Percentiles rank a stretch among this genome's conserved stretches.
phyloP scores from a whole-genome alignment of 495 filamentous ascomycete genomes.

The Trichoderma gamsii region DNA sequence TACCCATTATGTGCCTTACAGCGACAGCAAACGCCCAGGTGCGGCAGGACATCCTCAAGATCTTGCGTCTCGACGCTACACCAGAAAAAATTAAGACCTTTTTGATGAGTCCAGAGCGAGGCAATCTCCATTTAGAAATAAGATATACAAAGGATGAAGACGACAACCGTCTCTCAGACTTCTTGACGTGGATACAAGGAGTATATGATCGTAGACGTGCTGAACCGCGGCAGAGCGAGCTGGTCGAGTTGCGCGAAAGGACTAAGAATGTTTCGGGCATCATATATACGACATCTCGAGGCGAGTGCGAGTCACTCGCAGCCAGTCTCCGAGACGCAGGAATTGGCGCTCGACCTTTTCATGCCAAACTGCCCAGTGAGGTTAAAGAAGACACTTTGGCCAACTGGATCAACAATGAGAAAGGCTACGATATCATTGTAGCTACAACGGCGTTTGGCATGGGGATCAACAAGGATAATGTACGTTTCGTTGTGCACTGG shows the following conservation, averaged over 20 bases:
- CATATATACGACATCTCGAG: constrained; percentile 78
- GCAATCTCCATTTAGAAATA: constrained; percentile 89
- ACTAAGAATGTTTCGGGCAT: constrained; percentile 70
- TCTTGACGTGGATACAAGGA: constrained; percentile 64
- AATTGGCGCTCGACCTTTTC: constrained; percentile 66
- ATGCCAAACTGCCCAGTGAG: constrained; percentile 56
- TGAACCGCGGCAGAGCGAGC: constrained; percentile 42
- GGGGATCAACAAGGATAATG: constrained; percentile 93
- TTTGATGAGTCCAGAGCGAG: constrained; percentile 69
- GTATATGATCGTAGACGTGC: constrained; percentile 59
- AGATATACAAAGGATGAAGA: constrained; percentile 74
- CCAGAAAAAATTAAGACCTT: constrained; percentile 59
- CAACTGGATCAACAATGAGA: constrained; percentile 69
- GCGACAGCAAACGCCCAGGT: constrained; percentile 82
- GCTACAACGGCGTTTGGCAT: constrained; percentile 96
- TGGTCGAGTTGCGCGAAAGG: constrained; percentile 45
- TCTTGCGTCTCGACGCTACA: constrained; percentile 56
- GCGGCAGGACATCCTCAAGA: constrained; percentile 69
- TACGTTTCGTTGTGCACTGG: constrained; percentile 93
- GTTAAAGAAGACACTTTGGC: constrained; percentile 58
- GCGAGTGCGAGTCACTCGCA: constrained; percentile 70
- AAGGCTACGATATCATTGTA: constrained; percentile 81
- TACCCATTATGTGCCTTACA: constrained; percentile 85
- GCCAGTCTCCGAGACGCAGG: constrained; percentile 51
- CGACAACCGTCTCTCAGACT: constrained; percentile 61